Conservation (phyloP, 116 monocot genomes). For the Iris pallida region DNA sequence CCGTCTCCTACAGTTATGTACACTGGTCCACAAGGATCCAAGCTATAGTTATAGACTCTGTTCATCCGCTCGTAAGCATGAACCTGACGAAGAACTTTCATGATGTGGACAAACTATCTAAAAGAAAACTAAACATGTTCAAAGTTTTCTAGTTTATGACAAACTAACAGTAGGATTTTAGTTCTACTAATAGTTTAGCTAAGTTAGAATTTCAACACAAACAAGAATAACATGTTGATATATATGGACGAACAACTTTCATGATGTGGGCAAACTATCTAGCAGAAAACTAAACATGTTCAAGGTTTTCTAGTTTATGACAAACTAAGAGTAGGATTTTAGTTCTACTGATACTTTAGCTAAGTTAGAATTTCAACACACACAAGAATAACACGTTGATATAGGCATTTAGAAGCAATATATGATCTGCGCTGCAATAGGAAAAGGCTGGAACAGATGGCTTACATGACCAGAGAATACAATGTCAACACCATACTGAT, state of each 20-base stretch:
- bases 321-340: neutral
- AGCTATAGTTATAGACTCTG: slow-evolving; percentile 62
- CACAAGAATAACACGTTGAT: no score
- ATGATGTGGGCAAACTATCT: no score
- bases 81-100: slow-evolving; percentile 22
- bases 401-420: neutral
- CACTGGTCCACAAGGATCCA: slow-evolving; percentile 72
- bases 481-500: slow-evolving; percentile 49
- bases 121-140: no score
- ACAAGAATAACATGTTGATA: no score
- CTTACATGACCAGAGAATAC: slow-evolving; percentile 73
- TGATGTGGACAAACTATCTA: no score
- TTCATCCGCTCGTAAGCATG: slow-evolving; percentile 87
- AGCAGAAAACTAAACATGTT: no score
- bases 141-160: neutral
- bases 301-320: neutral
- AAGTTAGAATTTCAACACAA: no score
- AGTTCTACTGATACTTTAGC: neutral
- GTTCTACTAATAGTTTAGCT: no score
- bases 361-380: no score
- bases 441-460: neutral
- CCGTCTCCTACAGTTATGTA: slow-evolving; percentile 82
- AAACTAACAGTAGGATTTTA: neutral
- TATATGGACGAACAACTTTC: neutral
- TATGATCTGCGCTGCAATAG: no score